Conservation (phyloP, 495 filamentous ascomycete species). For the Coniosporium apollinis region DNA sequence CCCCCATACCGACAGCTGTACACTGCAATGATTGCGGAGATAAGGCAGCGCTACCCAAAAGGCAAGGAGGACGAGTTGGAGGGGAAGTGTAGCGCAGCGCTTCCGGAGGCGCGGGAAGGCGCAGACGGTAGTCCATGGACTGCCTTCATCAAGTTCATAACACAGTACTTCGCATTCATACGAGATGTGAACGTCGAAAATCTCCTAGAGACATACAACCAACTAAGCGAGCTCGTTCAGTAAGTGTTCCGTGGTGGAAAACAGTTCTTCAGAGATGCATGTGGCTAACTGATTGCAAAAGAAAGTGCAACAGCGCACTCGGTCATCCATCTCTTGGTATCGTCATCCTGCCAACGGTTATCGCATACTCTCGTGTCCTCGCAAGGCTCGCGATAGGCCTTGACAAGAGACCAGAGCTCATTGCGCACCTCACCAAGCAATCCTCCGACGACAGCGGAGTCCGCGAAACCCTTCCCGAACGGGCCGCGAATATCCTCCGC, state of each 20-base stretch:
- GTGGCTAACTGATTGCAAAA: constrained; percentile 8
- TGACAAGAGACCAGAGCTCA: constrained; percentile 55
- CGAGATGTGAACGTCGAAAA: constrained; percentile 61
- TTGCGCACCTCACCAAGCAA: constrained; percentile 36
- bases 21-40: constrained; percentile 44
- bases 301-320: constrained; percentile 66
- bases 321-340: constrained; percentile 60
- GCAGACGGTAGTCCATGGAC: constrained; percentile 51
- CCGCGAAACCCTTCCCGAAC: constrained; percentile 62
- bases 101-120: constrained; percentile 37
- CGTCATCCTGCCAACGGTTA: constrained; percentile 58
- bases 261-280: background rate
- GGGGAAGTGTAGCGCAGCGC: constrained; percentile 34
- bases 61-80: constrained; percentile 38
- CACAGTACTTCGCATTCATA: constrained; percentile 62
- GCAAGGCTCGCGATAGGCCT: constrained; percentile 67
- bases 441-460: constrained; percentile 34
- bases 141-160: constrained; percentile 59
- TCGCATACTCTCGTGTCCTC: constrained; percentile 58
- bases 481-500: constrained; percentile 71
- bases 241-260: constrained; percentile 25
- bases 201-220: constrained; percentile 54
- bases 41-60: constrained; percentile 38
- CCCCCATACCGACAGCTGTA: constrained; percentile 51
- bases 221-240: constrained; percentile 55